These are phyloP conservation scores for Sordariomycetes sp. DNA, from an alignment of 2,329 filamentous ascomycete genomes.

Conservation along the genomic window DNA sequence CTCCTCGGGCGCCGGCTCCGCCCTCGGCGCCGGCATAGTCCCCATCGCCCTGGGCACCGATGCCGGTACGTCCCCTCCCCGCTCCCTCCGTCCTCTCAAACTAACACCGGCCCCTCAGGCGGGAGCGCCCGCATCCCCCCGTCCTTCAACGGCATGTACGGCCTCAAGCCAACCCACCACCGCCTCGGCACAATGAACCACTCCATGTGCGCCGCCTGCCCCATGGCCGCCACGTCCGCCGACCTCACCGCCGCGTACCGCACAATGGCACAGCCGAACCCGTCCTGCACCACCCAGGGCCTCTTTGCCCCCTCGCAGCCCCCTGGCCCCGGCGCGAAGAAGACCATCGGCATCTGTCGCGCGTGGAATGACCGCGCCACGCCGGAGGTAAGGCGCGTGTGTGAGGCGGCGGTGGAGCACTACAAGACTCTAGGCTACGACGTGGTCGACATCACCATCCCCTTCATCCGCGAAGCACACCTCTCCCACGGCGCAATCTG, in stretches of 20 bases:
- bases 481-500: conserved; percentile 67
- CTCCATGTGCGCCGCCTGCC: conserved; percentile 52
- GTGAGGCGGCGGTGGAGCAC: conserved; percentile 47
- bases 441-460: conserved; percentile 48
- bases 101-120: conserved; percentile 16
- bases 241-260: conserved; percentile 78
- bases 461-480: conserved; percentile 57
- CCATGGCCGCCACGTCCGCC: conserved; percentile 60
- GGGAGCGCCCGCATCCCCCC: conserved; percentile 64
- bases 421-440: conserved; percentile 35
- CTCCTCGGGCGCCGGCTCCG: conserved; percentile 63
- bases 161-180: conserved; percentile 66
- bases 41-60: conserved; percentile 67
- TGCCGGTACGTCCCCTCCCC: conserved; percentile 21
- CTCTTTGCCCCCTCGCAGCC: conserved; percentile 47
- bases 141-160: conserved; percentile 67
- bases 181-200: conserved; percentile 45
- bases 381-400: conserved; percentile 45
- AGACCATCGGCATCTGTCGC: conserved; percentile 59
- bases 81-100: conserved; percentile 1
- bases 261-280: conserved; percentile 61
- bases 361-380: conserved; percentile 38
- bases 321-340: conserved; percentile 27
- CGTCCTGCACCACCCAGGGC: conserved; percentile 42
- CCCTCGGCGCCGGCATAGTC: conserved; percentile 55